These are phyloP conservation scores for Dimocarpus longan DNA, from an alignment of 345 rosid genomes.

Conservation along the genomic window DNA sequence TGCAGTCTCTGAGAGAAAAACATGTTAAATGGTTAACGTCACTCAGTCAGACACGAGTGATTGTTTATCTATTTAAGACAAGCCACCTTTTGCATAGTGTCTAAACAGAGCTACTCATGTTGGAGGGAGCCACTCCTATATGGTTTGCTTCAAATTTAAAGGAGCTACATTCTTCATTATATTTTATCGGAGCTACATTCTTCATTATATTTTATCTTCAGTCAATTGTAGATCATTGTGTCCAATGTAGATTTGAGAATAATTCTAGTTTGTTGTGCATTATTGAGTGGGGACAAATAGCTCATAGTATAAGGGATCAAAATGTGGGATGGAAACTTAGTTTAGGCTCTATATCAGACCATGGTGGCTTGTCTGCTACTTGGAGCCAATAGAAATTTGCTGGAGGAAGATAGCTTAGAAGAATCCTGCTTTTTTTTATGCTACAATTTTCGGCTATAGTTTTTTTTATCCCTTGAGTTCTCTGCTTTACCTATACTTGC, in stretches of 20 bases:
- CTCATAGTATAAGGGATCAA: background rate
- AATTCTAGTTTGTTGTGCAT: background rate
- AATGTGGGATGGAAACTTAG: background rate
- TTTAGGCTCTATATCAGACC: constrained; percentile 24
- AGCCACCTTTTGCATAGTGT: no score
- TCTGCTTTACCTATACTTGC: no score
- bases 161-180: no score
- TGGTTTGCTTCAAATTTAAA: constrained; percentile 29
- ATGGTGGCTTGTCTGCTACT: constrained; percentile 40
- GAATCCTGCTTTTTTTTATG: background rate
- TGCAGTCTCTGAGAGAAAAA: no score
- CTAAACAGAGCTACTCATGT: background rate
- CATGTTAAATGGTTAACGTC: no score
- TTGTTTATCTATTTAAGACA: no score
- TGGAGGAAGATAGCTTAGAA: constrained; percentile 18
- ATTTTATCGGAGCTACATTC: constrained; percentile 38
- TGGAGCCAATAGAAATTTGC: constrained; percentile 32
- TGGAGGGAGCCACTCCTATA: constrained; percentile 9
- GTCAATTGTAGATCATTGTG: background rate
- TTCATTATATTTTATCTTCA: background rate
- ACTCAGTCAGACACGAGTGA: no score
- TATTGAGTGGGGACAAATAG: background rate
- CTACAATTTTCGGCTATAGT: constrained; percentile 18
- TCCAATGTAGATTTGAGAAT: no score
- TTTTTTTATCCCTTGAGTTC: background rate